phyloP scores from a whole-genome alignment of 2,329 filamentous ascomycete genomes.

The Ophiostoma sp. region DNA sequence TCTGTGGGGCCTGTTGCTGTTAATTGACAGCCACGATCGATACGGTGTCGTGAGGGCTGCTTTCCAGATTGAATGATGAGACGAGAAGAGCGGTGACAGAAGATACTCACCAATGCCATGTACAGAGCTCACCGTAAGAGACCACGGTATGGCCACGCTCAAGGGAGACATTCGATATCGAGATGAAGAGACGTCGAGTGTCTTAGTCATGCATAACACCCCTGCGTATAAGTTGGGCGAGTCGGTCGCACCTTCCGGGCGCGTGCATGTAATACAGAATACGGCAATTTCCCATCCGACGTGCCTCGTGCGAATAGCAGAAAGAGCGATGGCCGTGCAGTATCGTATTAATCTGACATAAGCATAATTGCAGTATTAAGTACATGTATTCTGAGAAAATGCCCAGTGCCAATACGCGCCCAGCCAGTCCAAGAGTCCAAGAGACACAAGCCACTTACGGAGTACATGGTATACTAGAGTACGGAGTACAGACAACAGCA shows the following conservation, averaged over 20 bases:
- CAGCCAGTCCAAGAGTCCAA: not conserved
- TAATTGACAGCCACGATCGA: conserved; percentile 15
- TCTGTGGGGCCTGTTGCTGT: conserved; percentile 19
- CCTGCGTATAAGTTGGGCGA: conserved; percentile 2
- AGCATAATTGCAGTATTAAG: not conserved
- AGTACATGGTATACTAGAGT: not conserved
- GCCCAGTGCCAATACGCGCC: no score
- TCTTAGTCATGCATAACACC: conserved; percentile 4
- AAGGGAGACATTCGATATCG: not conserved
- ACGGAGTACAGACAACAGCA: not conserved
- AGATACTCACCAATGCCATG: not conserved
- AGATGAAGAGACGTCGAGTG: conserved; percentile 4
- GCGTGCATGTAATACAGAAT: not conserved
- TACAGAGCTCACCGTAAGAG: not conserved
- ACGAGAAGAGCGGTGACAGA: not conserved
- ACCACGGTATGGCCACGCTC: not conserved
- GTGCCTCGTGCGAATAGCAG: not conserved
- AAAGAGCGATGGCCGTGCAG: not conserved
- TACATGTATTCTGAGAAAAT: not conserved
- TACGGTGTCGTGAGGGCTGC: not conserved
- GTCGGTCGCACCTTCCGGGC: not conserved
- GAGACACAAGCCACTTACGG: not conserved
- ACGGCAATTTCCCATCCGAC: not conserved
- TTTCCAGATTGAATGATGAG: not conserved
- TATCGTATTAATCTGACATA: not conserved